Evolutionary conservation across 2,329 filamentous ascomycete species (phyloP).

Genomic region (Exophiala sideris): DNA sequence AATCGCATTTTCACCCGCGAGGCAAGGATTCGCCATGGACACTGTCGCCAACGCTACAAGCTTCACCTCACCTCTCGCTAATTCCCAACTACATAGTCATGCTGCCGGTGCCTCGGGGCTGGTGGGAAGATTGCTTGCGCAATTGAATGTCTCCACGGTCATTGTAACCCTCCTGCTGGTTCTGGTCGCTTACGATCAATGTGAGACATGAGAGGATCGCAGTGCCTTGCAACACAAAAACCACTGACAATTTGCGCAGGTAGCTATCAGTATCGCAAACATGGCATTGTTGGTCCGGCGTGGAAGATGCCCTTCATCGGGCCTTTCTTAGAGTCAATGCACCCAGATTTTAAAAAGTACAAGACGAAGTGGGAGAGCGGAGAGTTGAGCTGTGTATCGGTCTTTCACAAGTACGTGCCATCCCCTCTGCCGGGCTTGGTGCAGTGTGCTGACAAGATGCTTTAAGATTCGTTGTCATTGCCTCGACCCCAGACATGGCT

Average conservation of each 20-base stretch:
- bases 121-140: conserved; percentile 19
- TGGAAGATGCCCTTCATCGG: conserved; percentile 86
- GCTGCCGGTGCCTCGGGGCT: conserved; percentile 14
- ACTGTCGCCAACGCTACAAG: conserved; percentile 58
- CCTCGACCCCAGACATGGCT: conserved; percentile 89
- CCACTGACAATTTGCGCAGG: conserved; percentile 47
- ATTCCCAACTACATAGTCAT: conserved; percentile 57
- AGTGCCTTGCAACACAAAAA: not conserved
- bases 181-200: conserved; percentile 81
- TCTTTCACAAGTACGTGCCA: conserved; percentile 87
- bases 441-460: not conserved
- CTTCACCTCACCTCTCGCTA: conserved; percentile 67
- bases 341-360: conserved; percentile 90
- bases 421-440: not conserved
- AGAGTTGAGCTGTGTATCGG: conserved; percentile 90
- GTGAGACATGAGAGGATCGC: conserved; percentile 52
- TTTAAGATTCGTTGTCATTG: conserved; percentile 92
- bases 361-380: conserved; percentile 89
- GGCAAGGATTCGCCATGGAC: conserved; percentile 19
- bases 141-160: conserved; percentile 61
- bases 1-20: conserved; percentile 5
- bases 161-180: conserved; percentile 67
- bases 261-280: conserved; percentile 71
- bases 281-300: conserved; percentile 68
- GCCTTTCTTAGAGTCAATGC: conserved; percentile 88